phyloP scores from a whole-genome alignment of 768 basidiomycete genomes.

The Macrolepiota albuminosa region DNA sequence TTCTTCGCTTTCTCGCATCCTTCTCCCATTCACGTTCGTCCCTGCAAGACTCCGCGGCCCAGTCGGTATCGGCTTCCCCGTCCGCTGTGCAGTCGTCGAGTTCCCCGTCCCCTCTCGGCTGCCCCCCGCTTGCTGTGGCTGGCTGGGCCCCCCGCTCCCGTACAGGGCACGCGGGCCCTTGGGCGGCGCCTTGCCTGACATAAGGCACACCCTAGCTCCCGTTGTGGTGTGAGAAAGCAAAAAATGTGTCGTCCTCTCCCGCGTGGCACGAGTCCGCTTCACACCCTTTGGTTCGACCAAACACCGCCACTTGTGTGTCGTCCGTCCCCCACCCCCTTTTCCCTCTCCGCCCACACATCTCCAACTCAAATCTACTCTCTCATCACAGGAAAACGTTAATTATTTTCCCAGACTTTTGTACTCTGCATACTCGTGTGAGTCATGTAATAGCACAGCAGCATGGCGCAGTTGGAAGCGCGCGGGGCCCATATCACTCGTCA shows the following conservation, averaged over 20 bases:
- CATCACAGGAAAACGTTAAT: no score
- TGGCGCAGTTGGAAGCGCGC: conserved; percentile 6
- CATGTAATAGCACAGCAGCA: not conserved
- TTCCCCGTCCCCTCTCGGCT: not conserved
- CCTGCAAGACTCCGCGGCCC: conserved; percentile 7
- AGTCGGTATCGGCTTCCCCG: conserved; percentile 8
- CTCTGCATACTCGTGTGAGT: no score
- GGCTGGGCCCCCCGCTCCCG: conserved; percentile 20
- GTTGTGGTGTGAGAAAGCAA: not conserved
- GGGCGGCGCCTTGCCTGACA: conserved; percentile 80
- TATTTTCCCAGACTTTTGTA: no score
- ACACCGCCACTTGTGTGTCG: not conserved
- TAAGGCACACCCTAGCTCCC: conserved; percentile 17
- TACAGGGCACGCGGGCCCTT: conserved; percentile 67
- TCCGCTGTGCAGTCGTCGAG: not conserved
- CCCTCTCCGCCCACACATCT: no score
- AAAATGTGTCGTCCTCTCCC: not conserved
- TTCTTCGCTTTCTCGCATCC: not conserved
- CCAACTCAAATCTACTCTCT: no score
- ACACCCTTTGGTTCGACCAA: not conserved
- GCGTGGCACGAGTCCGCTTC: not conserved
- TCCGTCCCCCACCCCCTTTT: not conserved
- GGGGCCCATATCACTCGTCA: not conserved
- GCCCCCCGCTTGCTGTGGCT: conserved; percentile 32
- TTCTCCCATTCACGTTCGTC: conserved; percentile 1